A percentile compares a stretch with the other conserved stretches of the same genome.
phyloP scores from a whole-genome alignment of 106 monocot genomes.

The Hemerocallis citrina region DNA sequence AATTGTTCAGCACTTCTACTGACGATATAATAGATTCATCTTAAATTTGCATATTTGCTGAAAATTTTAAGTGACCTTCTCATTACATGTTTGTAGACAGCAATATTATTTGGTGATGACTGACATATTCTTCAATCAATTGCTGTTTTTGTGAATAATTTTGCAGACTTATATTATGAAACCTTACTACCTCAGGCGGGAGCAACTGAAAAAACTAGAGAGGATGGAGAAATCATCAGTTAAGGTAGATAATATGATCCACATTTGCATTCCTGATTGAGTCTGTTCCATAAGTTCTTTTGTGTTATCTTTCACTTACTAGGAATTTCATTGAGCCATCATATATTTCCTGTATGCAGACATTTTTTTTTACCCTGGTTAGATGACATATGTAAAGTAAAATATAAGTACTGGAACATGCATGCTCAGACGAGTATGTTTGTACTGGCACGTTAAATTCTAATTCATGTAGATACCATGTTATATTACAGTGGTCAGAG shows the following conservation, averaged over 20 bases:
- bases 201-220: slow-evolving; percentile 54
- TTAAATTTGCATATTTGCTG: background rate
- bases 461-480: no score
- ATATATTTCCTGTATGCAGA: background rate
- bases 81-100: background rate
- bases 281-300: background rate
- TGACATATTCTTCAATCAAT: background rate
- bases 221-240: slow-evolving; percentile 42
- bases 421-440: background rate
- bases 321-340: background rate
- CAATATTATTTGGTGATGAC: background rate
- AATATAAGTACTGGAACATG: background rate
- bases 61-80: background rate
- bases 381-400: background rate
- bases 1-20: no score
- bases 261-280: background rate
- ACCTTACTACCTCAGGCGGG: slow-evolving; percentile 58
- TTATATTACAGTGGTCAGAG: no score
- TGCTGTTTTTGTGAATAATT: slow-evolving; percentile 1
- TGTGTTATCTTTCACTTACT: background rate
- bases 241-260: slow-evolving; percentile 32
- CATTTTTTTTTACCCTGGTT: background rate
- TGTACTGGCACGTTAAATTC: background rate
- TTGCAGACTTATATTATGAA: slow-evolving; percentile 75
- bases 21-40: no score